A percentile compares a stretch with the other conserved stretches of the same genome.
These are phyloP conservation scores for Haplosporangium sp. DNA, from an alignment of 371 early-diverging fungal species.

Conservation along the genomic window DNA sequence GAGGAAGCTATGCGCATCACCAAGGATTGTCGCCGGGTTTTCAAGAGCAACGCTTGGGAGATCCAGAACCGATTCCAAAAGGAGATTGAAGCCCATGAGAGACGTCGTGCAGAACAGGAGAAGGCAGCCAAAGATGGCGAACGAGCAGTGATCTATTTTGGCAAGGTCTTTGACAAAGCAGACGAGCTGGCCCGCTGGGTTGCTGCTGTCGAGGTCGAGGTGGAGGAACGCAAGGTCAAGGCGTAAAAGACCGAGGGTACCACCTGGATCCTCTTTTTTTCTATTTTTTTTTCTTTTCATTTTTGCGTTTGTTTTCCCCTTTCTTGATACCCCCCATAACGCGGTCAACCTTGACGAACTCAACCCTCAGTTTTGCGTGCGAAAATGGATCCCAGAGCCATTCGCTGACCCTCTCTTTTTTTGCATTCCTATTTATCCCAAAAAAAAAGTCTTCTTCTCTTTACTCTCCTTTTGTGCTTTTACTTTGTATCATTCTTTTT, in stretches of 20 bases:
- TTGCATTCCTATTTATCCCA: background rate
- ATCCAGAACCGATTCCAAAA: slow-evolving; percentile 85
- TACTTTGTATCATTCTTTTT: slow-evolving; percentile 18
- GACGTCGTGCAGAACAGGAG: slow-evolving; percentile 71
- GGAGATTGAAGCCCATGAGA: slow-evolving; percentile 82
- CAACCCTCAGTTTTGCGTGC: background rate
- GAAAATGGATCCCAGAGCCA: background rate
- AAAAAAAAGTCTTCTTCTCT: slow-evolving; percentile 3
- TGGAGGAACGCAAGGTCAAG: slow-evolving; percentile 54
- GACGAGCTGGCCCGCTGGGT: slow-evolving; percentile 62
- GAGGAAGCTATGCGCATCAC: slow-evolving; percentile 78
- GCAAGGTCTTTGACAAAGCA: slow-evolving; percentile 65
- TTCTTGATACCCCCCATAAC: slow-evolving; percentile 25
- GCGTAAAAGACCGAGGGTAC: slow-evolving; percentile 15
- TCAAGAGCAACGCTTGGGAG: slow-evolving; percentile 88
- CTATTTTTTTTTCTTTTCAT: too few species aligned
- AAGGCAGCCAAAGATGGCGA: slow-evolving; percentile 65
- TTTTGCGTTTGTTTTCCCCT: slow-evolving; percentile 2
- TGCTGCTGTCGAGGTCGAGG: slow-evolving; percentile 58
- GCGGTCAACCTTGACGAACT: slow-evolving; percentile 2
- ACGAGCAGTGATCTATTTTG: slow-evolving; percentile 77
- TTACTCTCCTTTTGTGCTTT: slow-evolving; percentile 10
- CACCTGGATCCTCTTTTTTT: background rate
- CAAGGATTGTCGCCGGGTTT: slow-evolving; percentile 77
- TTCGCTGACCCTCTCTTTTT: background rate